Evolutionary conservation across 129 eudicot species (phyloP), one percentile per base, ranked within the genome.

Genomic region (Centaurea solstitialis): DNA sequence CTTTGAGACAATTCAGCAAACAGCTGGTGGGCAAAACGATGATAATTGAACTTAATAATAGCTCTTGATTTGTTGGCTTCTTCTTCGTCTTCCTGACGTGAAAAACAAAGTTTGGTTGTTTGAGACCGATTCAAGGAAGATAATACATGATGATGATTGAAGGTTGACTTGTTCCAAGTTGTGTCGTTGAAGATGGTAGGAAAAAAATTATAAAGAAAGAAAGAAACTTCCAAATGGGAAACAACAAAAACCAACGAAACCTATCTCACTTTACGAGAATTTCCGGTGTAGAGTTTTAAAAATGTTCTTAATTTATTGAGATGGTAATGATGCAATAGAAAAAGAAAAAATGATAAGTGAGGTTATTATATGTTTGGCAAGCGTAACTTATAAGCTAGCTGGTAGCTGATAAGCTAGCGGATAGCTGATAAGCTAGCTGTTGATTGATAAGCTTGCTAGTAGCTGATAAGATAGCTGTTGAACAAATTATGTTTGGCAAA

Each of bases 151-250:
- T 24, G 85, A 76, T 24, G 85, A 76, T 78, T 83, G 86, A 77
- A 76, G 41, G 79, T 77, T 83, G 86, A 83, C 86, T 41, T 41
- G 74, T 83, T 77, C 85, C 41, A 69, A 69, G 47, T 73, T 61
- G 74, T 79, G 13, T 17, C 76, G 75, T 72, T 73, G 78, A 72
- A 73, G 73, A 80, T 23, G 78, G 65, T n/a, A 65, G 57, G 12
- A 53, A 73, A 80, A 73, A 67, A 18, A n/a, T n/a, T 39, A 41
- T 73, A 80, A 61, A 73, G 62, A 81, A 73, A 64, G 53, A 75
- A 73, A 64, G 53, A 76, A 81, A 81, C 53, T 81, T 81, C 73
- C 66, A 20, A 73, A 15, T 81, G 84, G 75, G 65, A 57, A 57
- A 57, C 65, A 57, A 57, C 65, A n/a, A 57, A n/a, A n/a, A 26